Evolutionary conservation across 805 yeast genomes (phyloP).

Genomic region (Brettanomyces naardenensis): DNA sequence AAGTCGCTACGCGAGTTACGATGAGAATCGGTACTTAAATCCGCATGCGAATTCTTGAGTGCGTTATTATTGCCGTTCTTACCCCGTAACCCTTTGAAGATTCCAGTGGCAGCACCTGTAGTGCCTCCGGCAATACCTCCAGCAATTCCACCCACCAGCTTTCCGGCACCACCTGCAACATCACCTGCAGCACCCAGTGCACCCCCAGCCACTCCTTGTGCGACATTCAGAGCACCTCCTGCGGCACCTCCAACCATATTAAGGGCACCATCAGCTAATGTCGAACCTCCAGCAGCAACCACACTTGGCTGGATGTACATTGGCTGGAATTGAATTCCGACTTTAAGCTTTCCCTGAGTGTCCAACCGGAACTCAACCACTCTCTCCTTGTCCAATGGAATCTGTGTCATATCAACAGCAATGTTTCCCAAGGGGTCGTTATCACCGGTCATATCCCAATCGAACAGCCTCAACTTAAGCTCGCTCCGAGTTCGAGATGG

Average conservation of each 20-base stretch:
- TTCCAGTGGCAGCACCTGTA: slow-evolving; percentile 30
- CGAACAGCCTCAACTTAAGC: slow-evolving; percentile 45
- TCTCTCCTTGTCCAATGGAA: slow-evolving; percentile 35
- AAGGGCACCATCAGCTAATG: slow-evolving; percentile 29
- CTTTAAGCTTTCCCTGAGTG: slow-evolving; percentile 57
- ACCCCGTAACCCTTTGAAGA: slow-evolving; percentile 21
- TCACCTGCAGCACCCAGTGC: slow-evolving; percentile 34
- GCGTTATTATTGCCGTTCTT: slow-evolving; percentile 7
- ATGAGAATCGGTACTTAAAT: too few relatives aligned
- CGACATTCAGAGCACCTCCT: slow-evolving; percentile 31
- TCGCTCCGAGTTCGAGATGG: slow-evolving; percentile 53
- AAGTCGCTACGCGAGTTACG: too few relatives aligned
- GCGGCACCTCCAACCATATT: slow-evolving; percentile 26
- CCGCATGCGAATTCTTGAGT: too few relatives aligned
- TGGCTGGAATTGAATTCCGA: slow-evolving; percentile 51
- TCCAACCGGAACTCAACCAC: slow-evolving; percentile 42
- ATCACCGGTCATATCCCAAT: slow-evolving; percentile 75
- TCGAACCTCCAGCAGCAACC: slow-evolving; percentile 37
- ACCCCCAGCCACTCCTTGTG: slow-evolving; percentile 29
- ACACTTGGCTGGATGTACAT: slow-evolving; percentile 61
- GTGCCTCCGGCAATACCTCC: slow-evolving; percentile 27
- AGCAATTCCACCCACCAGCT: slow-evolving; percentile 29
- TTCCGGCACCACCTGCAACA: slow-evolving; percentile 31
- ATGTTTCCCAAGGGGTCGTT: slow-evolving; percentile 54
- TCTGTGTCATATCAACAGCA: slow-evolving; percentile 37